Evolutionary conservation across 2,329 filamentous ascomycete species (phyloP), one percentile per base, ranked within the genome.

Genomic region (Truncatella angustata): DNA sequence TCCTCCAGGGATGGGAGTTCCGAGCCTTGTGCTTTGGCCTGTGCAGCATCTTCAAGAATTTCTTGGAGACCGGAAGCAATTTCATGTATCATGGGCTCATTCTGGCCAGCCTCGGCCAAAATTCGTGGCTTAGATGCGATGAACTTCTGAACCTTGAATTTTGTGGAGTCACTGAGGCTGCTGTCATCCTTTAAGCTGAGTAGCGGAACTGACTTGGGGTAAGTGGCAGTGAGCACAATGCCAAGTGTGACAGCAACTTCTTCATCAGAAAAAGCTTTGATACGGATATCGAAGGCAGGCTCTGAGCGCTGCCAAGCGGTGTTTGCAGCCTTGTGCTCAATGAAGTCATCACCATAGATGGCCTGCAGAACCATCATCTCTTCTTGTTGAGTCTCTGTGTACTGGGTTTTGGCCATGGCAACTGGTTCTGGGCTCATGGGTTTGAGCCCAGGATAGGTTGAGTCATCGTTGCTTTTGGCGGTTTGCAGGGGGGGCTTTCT

Each of bases 291-390:
- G 67, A 97, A 95, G 0, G 84, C 81, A 14, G 90, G 87, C 64
- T 96, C 89, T 4, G 87, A 85, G 82, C 90, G 91, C 82, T 95
- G 91, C 93, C 93, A 97, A 36, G 91, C 92, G 60, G 83, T 80
- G 54, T 85, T 82, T 54, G 81, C 81, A 47, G 82, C 81, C 63
- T 87, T 82, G 62, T 91, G 82, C 66, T 87, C 84, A 60, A 87
- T 79, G 65, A 91, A 97, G 65, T 97, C 92, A 54, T 96, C 90
- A 59, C 86, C 87, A 66, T 94, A 97, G 46, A 97, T 95, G 37
- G 93, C 89, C 63, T 88, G 81, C 54, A 97, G 78, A 40, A 86
- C 93, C 66, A 94, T 82, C 52, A 96, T 79, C 73, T 97, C 94
- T 66, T 96, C 89, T 63, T 88, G 79, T 72, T 97, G 94, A 30